Evolutionary conservation across 2,329 filamentous ascomycete genomes (phyloP).

Genomic region (Balansia obtecta): DNA sequence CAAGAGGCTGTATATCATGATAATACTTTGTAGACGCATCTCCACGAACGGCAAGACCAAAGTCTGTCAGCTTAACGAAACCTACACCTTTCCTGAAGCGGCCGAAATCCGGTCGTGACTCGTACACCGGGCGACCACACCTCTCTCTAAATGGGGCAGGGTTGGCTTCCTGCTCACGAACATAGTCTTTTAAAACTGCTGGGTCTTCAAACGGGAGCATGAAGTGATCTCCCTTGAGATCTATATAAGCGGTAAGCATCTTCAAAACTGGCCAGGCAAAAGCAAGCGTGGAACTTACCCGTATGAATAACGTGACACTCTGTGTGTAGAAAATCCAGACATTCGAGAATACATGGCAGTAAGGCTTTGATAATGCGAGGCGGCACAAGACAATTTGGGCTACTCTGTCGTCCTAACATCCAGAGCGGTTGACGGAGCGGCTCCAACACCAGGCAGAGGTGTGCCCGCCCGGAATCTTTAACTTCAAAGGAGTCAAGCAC

Average conservation of each 20-base stretch:
- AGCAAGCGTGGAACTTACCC: too few relatives aligned
- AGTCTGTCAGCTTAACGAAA: constrained; percentile 17
- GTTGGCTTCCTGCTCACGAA: constrained; percentile 12
- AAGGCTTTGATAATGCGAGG: constrained; percentile 12
- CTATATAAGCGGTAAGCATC: constrained; percentile 13
- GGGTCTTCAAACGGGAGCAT: constrained; percentile 15
- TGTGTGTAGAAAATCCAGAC: constrained; percentile 11
- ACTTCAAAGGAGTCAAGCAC: constrained; percentile 14
- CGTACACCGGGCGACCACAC: constrained; percentile 12
- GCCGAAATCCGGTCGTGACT: constrained; percentile 13
- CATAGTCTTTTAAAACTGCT: constrained; percentile 13
- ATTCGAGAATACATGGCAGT: constrained; percentile 23
- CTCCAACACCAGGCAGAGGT: constrained; percentile 14
- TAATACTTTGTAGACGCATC: constrained; percentile 10
- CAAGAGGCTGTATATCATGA: constrained; percentile 17
- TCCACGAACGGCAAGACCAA: constrained; percentile 16
- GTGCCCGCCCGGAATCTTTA: constrained; percentile 9
- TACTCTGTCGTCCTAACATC: constrained; percentile 14
- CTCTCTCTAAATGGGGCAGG: constrained; percentile 13
- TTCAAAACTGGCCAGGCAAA: too few relatives aligned
- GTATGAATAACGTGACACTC: too few relatives aligned
- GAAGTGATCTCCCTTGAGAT: constrained; percentile 15
- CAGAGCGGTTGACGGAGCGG: constrained; percentile 15
- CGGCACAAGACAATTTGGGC: constrained; percentile 10
- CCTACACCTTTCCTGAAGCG: constrained; percentile 13